Percentiles rank a stretch among this genome's conserved stretches.
Evolutionary conservation across 164 flowering plant species (phyloP).

Genomic region (Piper longum): DNA sequence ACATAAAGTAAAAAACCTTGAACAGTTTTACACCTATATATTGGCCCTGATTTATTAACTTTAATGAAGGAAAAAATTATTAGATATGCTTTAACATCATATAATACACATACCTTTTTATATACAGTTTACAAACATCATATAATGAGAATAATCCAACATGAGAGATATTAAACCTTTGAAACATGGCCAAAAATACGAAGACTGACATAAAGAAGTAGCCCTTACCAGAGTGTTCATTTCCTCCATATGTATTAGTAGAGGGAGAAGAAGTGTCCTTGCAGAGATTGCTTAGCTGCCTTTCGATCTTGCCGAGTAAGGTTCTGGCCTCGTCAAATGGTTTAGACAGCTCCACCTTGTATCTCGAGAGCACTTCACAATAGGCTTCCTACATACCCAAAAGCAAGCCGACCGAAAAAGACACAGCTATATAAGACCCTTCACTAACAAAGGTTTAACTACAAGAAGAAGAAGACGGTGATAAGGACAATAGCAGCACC

Average conservation of each 20-base stretch:
- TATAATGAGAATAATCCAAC: no score
- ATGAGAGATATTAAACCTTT: no score
- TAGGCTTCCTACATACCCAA: constrained; percentile 30
- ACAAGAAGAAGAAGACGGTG: no score
- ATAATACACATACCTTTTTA: no score
- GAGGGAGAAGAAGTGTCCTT: constrained; percentile 18
- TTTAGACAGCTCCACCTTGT: constrained; percentile 51
- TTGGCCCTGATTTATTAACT: no score
- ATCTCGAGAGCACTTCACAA: constrained; percentile 45
- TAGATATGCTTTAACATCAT: no score
- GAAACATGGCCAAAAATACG: no score
- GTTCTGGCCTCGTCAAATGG: constrained; percentile 67
- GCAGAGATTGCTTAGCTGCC: constrained; percentile 52
- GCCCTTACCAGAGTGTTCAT: constrained; percentile 11
- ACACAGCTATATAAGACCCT: background rate
- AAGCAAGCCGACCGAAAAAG: background rate
- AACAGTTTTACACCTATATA: no score
- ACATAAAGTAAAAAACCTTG: no score
- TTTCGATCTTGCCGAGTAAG: constrained; percentile 44
- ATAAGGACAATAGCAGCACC: constrained; percentile 20
- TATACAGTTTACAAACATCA: no score
- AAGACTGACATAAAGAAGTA: background rate
- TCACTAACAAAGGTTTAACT: no score
- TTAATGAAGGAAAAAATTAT: no score
- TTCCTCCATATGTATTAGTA: background rate